phyloP scores from a whole-genome alignment of 2,329 filamentous ascomycete genomes.

The Colletotrichum abscissum region DNA sequence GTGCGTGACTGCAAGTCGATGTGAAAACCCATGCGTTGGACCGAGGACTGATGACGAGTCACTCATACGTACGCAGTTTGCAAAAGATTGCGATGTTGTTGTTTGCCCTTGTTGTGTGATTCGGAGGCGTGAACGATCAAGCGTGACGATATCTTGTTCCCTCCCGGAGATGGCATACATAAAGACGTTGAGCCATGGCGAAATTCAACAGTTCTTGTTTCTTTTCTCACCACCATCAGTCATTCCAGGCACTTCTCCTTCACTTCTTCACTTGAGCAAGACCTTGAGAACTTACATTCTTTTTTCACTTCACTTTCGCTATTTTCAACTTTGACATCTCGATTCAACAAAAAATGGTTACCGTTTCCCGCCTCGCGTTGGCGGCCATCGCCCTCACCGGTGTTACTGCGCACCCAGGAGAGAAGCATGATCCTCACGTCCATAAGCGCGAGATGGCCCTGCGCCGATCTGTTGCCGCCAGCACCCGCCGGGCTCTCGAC shows the following conservation, averaged over 20 bases:
- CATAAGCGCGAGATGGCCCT: conserved; percentile 11
- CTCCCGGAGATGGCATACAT: background rate
- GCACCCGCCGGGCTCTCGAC: background rate
- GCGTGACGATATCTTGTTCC: background rate
- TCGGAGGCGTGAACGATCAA: background rate
- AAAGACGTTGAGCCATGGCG: background rate
- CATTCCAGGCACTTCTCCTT: background rate
- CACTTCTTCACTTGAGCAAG: background rate
- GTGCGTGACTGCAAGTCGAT: background rate
- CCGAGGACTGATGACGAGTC: conserved; percentile 7
- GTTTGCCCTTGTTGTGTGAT: background rate
- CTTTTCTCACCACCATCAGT: background rate
- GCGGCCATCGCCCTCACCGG: no score
- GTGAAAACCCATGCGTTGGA: conserved; percentile 3
- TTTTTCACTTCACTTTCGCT: no score
- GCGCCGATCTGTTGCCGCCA: background rate
- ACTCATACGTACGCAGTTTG: conserved; percentile 2
- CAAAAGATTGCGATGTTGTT: background rate
- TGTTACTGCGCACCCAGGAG: background rate
- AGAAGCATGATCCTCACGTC: conserved; percentile 7
- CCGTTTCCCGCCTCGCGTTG: no score
- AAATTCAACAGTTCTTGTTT: background rate
- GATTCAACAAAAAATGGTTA: no score
- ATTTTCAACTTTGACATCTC: no score
- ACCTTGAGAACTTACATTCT: no score